Base-by-base conservation (phyloP, 2,329 filamentous ascomycete genomes). In the Fusarium buxicola region DNA sequence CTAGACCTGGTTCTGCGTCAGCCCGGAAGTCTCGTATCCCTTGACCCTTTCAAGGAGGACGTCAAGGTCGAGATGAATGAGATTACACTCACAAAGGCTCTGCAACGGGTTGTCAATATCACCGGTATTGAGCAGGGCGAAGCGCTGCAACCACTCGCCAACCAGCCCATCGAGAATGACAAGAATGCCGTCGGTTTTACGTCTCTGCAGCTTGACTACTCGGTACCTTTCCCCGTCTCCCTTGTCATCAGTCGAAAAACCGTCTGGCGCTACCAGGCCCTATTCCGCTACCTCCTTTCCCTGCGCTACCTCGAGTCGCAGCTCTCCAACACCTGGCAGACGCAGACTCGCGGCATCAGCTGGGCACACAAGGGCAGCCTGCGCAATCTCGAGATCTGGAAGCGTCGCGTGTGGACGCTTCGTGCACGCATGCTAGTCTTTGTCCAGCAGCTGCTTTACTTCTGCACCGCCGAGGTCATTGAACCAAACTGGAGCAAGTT, bases 1-100 rank as follows among this genome's bases (percentile, higher is more conserved):
- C 86, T 99, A n/a, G 95, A 99, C 75, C 85, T 98, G 24, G 94
- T 97, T 1, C 84, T 99, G 45, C 92, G 95, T n/a, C 95, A 99
- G 72, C 93, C 95, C 2, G 95, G 95, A 36, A 97, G 91, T 70
- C 91, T 97, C 43, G 94, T 96, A 12, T 93, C 94, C 1, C 86
- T 96, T 55, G 95, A 99, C 74, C 93, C 94, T 0, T 99, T 96
- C 83, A 99, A 98, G 74, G 95, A 99, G 78, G 94, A 99, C 73
- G 92, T 99, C 76, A 96, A 96, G 76, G 92, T 99, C 18, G 90
- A 94, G 71, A 97, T 98, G 91, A 97, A 97, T 74, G 93, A 97
- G 69, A 89, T 94, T 34, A 92, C 92, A 7, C 86, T 99, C 40
- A 96, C 93, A 11, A 96, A 96, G 72, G 96, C 93, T 80, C 82